Conservation (phyloP, 2,329 filamentous ascomycete species). For the Endocalyx cinctus region DNA sequence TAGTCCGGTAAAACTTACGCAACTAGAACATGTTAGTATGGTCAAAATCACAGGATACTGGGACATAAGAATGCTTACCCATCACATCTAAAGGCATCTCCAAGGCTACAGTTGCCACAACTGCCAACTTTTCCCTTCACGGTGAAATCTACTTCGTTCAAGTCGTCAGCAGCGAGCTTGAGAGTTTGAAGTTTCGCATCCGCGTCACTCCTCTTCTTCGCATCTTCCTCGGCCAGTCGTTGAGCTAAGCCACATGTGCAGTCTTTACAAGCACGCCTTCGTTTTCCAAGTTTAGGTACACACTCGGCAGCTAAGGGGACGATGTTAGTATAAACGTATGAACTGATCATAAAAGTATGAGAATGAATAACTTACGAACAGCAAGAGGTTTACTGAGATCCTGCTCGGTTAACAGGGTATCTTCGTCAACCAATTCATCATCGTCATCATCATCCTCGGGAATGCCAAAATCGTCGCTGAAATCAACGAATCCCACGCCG, state of each 20-base stretch:
- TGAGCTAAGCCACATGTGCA: slow-evolving; percentile 92
- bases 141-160: slow-evolving; percentile 92
- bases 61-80: no score
- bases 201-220: slow-evolving; percentile 58
- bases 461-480: slow-evolving; percentile 58
- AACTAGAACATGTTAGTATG: no score
- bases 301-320: slow-evolving; percentile 66
- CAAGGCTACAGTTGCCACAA: slow-evolving; percentile 84
- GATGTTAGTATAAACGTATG: slow-evolving; percentile 18
- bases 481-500: slow-evolving; percentile 65
- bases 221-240: slow-evolving; percentile 81
- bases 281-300: slow-evolving; percentile 79
- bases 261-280: slow-evolving; percentile 93
- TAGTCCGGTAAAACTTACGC: no score
- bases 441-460: slow-evolving; percentile 59
- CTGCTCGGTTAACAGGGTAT: slow-evolving; percentile 78
- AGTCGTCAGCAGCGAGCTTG: slow-evolving; percentile 70
- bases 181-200: slow-evolving; percentile 60
- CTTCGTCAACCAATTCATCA: slow-evolving; percentile 88
- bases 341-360: neutral
- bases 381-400: slow-evolving; percentile 74
- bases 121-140: slow-evolving; percentile 95
- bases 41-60: no score
- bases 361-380: slow-evolving; percentile 63
- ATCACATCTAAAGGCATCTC: slow-evolving; percentile 79